Evolutionary conservation across 1,139 yeast species (phyloP).

Genomic region (Kurtzmaniella natalensis): DNA sequence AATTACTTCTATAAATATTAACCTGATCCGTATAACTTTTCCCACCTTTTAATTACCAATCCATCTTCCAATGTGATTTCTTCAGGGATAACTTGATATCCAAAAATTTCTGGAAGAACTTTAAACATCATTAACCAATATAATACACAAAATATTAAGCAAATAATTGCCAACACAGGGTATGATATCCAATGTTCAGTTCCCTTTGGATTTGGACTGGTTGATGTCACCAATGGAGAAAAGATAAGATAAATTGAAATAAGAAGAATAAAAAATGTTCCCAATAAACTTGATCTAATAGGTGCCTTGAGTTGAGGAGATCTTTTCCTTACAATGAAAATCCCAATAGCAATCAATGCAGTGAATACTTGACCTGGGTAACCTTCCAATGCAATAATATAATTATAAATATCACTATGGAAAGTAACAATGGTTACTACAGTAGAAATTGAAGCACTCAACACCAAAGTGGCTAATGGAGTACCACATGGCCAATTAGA

Average conservation of each 20-base stretch:
- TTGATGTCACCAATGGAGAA: slow-evolving; percentile 42
- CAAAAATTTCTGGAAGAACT: slow-evolving; percentile 38
- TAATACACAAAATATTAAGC: slow-evolving; percentile 29
- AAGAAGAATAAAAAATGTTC: slow-evolving; percentile 38
- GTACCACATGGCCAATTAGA: slow-evolving; percentile 56
- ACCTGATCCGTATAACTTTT: slow-evolving; percentile 15
- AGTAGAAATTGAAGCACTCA: slow-evolving; percentile 31
- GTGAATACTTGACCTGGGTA: slow-evolving; percentile 58
- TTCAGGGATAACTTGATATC: slow-evolving; percentile 39
- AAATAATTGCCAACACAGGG: slow-evolving; percentile 35
- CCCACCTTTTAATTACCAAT: slow-evolving; percentile 51
- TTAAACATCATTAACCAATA: slow-evolving; percentile 51
- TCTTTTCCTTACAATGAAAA: slow-evolving; percentile 44
- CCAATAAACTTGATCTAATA: slow-evolving; percentile 43
- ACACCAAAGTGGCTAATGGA: slow-evolving; percentile 47
- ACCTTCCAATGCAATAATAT: slow-evolving; percentile 68
- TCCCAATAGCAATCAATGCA: slow-evolving; percentile 46
- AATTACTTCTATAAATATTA: slow-evolving; percentile 1
- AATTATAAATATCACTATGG: slow-evolving; percentile 74
- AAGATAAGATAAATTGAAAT: slow-evolving; percentile 39
- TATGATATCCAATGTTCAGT: slow-evolving; percentile 51
- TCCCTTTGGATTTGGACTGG: slow-evolving; percentile 38
- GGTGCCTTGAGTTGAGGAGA: slow-evolving; percentile 47
- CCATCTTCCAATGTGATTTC: slow-evolving; percentile 48
- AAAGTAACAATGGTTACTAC: slow-evolving; percentile 60